Base-by-base conservation (phyloP, 2,329 filamentous ascomycete genomes). In the Aurifilum marmelostoma region DNA sequence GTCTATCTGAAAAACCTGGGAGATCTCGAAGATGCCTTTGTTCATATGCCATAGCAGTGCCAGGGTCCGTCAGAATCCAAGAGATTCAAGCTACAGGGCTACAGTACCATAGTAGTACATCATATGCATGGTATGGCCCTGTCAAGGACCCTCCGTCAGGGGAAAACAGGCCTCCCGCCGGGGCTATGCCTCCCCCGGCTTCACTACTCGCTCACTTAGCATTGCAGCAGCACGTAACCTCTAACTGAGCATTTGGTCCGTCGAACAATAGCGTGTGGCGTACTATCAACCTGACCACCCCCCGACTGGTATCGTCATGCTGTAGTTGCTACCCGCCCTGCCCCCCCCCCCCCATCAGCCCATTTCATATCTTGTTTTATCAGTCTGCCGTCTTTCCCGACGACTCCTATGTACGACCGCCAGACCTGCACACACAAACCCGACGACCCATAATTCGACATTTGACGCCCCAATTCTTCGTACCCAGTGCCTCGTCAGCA, bases 311-410 rank as follows among this genome's bases (percentile, higher is more conserved):
- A 52, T 52, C 50, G 24, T 27, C 50, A 47, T 52, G 27, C 7
- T 52, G 50, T 47, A 47, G 16, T 47, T 11, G 41, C 41, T 12
- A 2, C 37, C 37, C 37, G 2, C 37, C 37, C 37, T 2, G 18
- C 18, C 6, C 18, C 14, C 2, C 18, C 18, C 43, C 41, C 34
- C 24, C 43, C 11, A 14, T 27, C n/a, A 24, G 3, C 14, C 41
- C 60, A n/a, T 47, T 21, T 27, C 50, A 8, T 11, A 12, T 21
- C 34, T 39, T 64, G 62, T 64, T 43, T 64, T 64, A 64, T 54
- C 62, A 52, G 37, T 39, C 62, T 64, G 62, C 39, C 39, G 56
- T 39, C 56, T 39, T 21, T 34, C 56, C 32, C 56, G 56, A 60
- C 56, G 4, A 60, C 34, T 34, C 34, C 34, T 34, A 8, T 34